Evolutionary conservation across 2,329 filamentous ascomycete species (phyloP), one percentile per base, ranked within the genome.

Genomic region (Pyrenophora seminiperda): DNA sequence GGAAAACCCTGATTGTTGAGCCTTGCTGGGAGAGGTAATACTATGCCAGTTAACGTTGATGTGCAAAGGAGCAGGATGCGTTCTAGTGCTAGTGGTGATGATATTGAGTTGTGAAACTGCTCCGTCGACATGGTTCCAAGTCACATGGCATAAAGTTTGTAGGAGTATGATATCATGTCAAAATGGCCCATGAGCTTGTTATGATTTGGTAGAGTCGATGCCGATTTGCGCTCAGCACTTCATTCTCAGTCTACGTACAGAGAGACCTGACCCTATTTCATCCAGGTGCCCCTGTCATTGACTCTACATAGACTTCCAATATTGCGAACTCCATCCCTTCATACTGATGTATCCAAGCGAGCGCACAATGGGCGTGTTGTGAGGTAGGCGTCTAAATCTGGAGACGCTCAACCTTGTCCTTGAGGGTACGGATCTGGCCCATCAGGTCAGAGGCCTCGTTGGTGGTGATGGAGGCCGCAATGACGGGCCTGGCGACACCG

Each of bases 331-430:
- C 41, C 30, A 32, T 40, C 36, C n/a, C 31, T 37, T 27, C 24
- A 27, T 27, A 27, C 24, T 9, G 7, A 27, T 20, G 15, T 18
- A 18, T 36, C 33, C 27, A 47, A 46, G 30, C 13, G 2, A 10
- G 18, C 17, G 14, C 34, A n/a, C n/a, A 2, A n/a, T 20, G 44
- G 9, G 20, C 10, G 39, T 3, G 10, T 32, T 9, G 13, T 13
- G 17, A 2, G 4, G 6, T n/a, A 5, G 10, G 13, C 11, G 2
- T 36, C 53, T 77, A 97, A 79, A 97, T 96, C 81, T 93, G 91
- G 63, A 97, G 83, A 67, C 92, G 85, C 83, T 97, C 93, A 47
- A 97, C 90, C 85, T 96, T 95, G 77, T 95, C 90, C 82, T 93
- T 95, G 70, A 97, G 81, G 60, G 86, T 82, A 66, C 89, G 84